Evolutionary conservation across 768 basidiomycete genomes (phyloP).

Genomic region (Boletellus ananas): DNA sequence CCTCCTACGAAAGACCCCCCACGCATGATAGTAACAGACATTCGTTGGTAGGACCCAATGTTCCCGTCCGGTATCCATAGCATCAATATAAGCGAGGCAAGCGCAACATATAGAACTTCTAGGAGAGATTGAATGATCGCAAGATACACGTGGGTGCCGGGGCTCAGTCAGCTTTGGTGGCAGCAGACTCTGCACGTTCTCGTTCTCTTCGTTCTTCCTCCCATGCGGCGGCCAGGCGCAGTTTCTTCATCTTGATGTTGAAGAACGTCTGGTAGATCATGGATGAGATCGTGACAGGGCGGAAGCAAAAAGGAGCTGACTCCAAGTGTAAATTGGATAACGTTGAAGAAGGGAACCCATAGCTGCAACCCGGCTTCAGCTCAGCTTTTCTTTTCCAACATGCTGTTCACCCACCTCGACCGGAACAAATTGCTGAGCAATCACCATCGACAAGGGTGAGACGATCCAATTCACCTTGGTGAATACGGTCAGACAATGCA

Average conservation of each 20-base stretch:
- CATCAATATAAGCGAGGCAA: slow-evolving; percentile 14
- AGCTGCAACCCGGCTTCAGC: slow-evolving; percentile 41
- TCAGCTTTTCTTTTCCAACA: neutral
- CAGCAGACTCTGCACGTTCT: slow-evolving; percentile 23
- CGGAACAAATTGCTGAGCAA: slow-evolving; percentile 79
- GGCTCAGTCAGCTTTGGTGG: slow-evolving; percentile 15
- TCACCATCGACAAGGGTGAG: slow-evolving; percentile 66
- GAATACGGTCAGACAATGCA: neutral
- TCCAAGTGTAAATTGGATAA: slow-evolving; percentile 70
- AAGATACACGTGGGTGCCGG: slow-evolving; percentile 7
- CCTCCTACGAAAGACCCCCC: slow-evolving; percentile 27
- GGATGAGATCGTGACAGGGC: neutral
- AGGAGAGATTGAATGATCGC: neutral
- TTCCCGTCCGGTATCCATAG: slow-evolving; percentile 3
- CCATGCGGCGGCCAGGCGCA: slow-evolving; percentile 50
- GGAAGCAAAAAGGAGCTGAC: slow-evolving; percentile 39
- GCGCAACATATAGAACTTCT: neutral
- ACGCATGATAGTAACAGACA: slow-evolving; percentile 33
- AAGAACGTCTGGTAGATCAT: slow-evolving; percentile 53
- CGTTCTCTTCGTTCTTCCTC: slow-evolving; percentile 39
- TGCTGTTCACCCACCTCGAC: slow-evolving; percentile 50
- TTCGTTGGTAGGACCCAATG: slow-evolving; percentile 7
- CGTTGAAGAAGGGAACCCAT: slow-evolving; percentile 87
- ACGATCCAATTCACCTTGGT: slow-evolving; percentile 74
- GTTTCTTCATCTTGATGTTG: slow-evolving; percentile 67